Evolutionary conservation across 352 stramenopile genomes (phyloP).

Genomic region (Phytopythium boreale): DNA sequence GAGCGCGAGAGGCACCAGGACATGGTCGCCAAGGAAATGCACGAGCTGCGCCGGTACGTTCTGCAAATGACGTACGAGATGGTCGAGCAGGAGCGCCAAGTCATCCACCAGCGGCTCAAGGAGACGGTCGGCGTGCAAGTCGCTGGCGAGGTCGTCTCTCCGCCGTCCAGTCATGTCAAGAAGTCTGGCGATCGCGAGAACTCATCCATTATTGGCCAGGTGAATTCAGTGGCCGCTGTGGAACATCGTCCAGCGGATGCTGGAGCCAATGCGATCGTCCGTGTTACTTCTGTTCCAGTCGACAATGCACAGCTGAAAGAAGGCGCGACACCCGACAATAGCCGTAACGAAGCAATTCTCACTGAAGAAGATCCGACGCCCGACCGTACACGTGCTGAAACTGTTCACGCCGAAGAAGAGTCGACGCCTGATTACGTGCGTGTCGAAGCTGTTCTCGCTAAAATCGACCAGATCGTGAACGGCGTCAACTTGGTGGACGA

Average conservation of each 20-base stretch:
- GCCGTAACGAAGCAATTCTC: neutral
- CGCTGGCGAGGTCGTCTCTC: neutral
- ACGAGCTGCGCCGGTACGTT: slow-evolving; percentile 48
- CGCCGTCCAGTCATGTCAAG: neutral
- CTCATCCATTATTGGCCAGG: neutral
- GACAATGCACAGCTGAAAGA: neutral
- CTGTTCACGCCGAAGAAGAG: neutral
- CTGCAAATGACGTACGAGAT: slow-evolving; percentile 48
- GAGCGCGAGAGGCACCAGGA: slow-evolving; percentile 56
- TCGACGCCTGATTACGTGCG: neutral
- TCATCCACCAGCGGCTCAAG: slow-evolving; percentile 39
- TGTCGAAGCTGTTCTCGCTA: neutral
- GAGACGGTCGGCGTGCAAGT: slow-evolving; percentile 21
- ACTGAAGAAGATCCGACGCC: neutral
- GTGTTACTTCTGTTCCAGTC: neutral
- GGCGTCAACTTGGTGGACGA: neutral
- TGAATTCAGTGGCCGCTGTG: neutral
- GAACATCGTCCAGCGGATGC: neutral
- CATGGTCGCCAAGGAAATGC: slow-evolving; percentile 67
- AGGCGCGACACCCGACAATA: neutral
- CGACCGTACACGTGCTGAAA: neutral
- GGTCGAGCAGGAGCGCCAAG: slow-evolving; percentile 48
- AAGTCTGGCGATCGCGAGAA: neutral
- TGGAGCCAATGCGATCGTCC: no score
- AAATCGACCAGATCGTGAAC: slow-evolving; percentile 1